phyloP scores from a whole-genome alignment of 1,139 yeast genomes.

The Pichia sp. region DNA sequence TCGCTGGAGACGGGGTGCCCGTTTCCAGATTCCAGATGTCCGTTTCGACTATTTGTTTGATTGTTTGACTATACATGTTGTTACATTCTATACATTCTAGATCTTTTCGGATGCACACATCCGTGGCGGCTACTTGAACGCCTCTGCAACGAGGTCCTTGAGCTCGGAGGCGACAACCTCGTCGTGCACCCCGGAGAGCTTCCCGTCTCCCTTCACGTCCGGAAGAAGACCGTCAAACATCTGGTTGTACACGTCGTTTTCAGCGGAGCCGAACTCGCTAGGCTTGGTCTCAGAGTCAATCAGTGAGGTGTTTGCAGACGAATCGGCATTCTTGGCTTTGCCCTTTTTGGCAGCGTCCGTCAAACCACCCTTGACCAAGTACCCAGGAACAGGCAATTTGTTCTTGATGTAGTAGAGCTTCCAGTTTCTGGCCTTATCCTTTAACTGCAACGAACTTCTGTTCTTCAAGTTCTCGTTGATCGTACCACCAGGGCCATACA shows the following conservation, averaged over 20 bases:
- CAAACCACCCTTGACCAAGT: conserved; percentile 53
- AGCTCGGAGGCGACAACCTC: conserved; percentile 31
- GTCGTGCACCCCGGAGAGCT: conserved; percentile 20
- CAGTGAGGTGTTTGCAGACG: neutral
- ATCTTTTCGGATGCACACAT: too few relatives aligned
- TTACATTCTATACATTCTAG: too few relatives aligned
- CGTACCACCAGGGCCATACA: conserved; percentile 91
- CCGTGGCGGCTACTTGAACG: conserved; percentile 27
- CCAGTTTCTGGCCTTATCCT: conserved; percentile 96
- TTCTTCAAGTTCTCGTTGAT: conserved; percentile 80
- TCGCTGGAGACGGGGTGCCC: too few relatives aligned
- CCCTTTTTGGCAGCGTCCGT: conserved; percentile 2
- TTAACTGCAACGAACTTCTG: conserved; percentile 85
- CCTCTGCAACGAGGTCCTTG: conserved; percentile 33
- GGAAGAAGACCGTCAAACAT: conserved; percentile 12
- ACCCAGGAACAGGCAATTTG: conserved; percentile 72
- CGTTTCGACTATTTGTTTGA: too few relatives aligned
- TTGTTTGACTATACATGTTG: too few relatives aligned
- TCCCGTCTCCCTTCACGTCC: conserved; percentile 1
- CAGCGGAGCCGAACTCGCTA: neutral
- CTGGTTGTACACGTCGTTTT: conserved; percentile 16
- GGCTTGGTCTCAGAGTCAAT: conserved; percentile 1
- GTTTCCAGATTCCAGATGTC: too few relatives aligned
- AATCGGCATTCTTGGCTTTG: conserved; percentile 12
- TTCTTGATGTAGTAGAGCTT: conserved; percentile 79